phyloP scores from a whole-genome alignment of 139 green algal genomes.

The Penium margaritaceum region DNA sequence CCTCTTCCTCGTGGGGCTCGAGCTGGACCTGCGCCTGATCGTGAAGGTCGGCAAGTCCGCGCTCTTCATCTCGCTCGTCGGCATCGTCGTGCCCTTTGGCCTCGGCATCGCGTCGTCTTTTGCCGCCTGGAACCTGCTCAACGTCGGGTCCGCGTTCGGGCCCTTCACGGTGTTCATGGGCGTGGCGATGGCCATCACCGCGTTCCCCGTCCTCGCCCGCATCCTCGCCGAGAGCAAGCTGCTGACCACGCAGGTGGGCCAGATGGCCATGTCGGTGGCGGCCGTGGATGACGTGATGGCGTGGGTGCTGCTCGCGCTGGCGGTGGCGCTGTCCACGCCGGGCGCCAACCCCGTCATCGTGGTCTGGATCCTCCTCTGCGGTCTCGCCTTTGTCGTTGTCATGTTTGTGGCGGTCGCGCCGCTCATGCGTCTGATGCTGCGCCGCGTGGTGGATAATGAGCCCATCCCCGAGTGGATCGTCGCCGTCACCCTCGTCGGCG shows the following conservation, averaged over 20 bases:
- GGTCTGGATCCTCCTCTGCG: constrained; percentile 43
- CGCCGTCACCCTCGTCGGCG: constrained; percentile 18
- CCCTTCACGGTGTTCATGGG: constrained; percentile 50
- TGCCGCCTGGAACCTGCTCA: constrained; percentile 37
- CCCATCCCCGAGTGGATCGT: constrained; percentile 27
- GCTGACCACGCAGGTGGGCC: constrained; percentile 35
- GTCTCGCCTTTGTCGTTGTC: constrained; percentile 45
- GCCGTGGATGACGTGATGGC: constrained; percentile 43
- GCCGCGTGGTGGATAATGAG: constrained; percentile 17
- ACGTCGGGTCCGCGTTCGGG: constrained; percentile 13
- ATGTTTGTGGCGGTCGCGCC: constrained; percentile 46
- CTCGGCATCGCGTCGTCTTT: constrained; percentile 35
- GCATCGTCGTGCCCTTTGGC: constrained; percentile 49
- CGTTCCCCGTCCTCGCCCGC: constrained; percentile 48
- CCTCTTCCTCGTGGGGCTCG: constrained; percentile 52
- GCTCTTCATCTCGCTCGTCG: constrained; percentile 38
- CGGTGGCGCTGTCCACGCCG: constrained; percentile 46
- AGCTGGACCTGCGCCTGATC: constrained; percentile 46
- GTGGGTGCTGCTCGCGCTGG: constrained; percentile 47
- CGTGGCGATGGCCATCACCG: constrained; percentile 51
- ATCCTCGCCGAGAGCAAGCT: constrained; percentile 45
- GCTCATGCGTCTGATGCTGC: constrained; percentile 22
- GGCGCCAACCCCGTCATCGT: constrained; percentile 11
- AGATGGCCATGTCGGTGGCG: constrained; percentile 42
- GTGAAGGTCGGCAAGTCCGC: constrained; percentile 22